Percentiles rank a stretch among this genome's conserved stretches.
Conservation (phyloP, 306 rosid species). For the Erythrophleum fordii region DNA sequence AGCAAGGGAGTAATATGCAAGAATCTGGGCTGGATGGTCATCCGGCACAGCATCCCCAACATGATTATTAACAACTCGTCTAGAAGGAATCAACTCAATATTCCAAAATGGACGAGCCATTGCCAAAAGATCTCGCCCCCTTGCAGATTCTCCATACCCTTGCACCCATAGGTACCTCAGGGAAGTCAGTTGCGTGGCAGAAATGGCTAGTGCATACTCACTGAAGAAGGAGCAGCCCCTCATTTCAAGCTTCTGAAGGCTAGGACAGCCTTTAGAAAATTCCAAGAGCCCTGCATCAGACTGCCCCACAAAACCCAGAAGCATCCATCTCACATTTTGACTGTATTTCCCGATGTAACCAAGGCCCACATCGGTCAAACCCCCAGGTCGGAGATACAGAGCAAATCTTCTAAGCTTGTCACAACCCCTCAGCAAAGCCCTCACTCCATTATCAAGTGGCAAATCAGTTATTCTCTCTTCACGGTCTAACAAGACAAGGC, state of each 20-base stretch:
- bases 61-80: slow-evolving; percentile 38
- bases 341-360: slow-evolving; percentile 78
- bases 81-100: slow-evolving; percentile 83
- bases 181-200: slow-evolving; percentile 70
- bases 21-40: slow-evolving; percentile 87
- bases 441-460: slow-evolving; percentile 92
- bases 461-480: slow-evolving; percentile 67
- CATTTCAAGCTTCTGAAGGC: slow-evolving; percentile 87
- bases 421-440: slow-evolving; percentile 78
- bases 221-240: slow-evolving; percentile 88
- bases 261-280: slow-evolving; percentile 85
- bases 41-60: slow-evolving; percentile 22
- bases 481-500: slow-evolving; percentile 83
- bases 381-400: slow-evolving; percentile 81
- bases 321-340: slow-evolving; percentile 90
- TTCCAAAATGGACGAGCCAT: slow-evolving; percentile 96
- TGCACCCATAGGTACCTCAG: slow-evolving; percentile 97
- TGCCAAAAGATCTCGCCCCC: slow-evolving; percentile 71
- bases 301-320: slow-evolving; percentile 84
- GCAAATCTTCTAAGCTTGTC: slow-evolving; percentile 85
- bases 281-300: slow-evolving; percentile 81
- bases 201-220: slow-evolving; percentile 71
- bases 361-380: slow-evolving; percentile 79
- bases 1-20: slow-evolving; percentile 95
- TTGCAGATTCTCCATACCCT: slow-evolving; percentile 67